A percentile compares a stretch with the other conserved stretches of the same genome.
Evolutionary conservation across 306 rosid genomes (phyloP).

Genomic region (Lathyrus oleraceus): DNA sequence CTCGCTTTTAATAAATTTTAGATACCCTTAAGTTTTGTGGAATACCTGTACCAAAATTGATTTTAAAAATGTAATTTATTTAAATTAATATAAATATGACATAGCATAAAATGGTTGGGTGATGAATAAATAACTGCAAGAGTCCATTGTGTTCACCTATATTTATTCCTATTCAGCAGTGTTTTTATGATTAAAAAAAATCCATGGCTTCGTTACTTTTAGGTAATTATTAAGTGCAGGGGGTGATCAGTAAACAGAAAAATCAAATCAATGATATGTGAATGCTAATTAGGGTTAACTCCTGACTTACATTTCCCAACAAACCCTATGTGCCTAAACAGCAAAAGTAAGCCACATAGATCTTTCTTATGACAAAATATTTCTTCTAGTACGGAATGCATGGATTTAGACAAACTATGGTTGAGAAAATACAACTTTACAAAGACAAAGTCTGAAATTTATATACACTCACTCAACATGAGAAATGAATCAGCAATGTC

Average conservation of each 20-base stretch:
- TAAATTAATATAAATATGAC: too few species aligned
- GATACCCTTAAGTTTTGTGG: too few species aligned
- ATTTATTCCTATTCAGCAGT: too few species aligned
- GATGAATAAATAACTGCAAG: too few species aligned
- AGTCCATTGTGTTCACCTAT: too few species aligned
- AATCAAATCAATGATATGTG: slow-evolving; percentile 34
- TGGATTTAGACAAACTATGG: slow-evolving; percentile 34
- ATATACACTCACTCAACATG: slow-evolving; percentile 47
- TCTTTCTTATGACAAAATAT: slow-evolving; percentile 34
- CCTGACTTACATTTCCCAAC: slow-evolving; percentile 32
- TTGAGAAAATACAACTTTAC: slow-evolving; percentile 34
- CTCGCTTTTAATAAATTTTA: too few species aligned
- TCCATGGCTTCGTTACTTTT: background rate
- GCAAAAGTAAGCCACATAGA: slow-evolving; percentile 31
- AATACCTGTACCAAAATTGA: too few species aligned
- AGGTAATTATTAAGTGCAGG: background rate
- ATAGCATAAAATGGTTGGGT: too few species aligned
- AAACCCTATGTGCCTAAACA: slow-evolving; percentile 36
- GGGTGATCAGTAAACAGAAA: slow-evolving; percentile 2
- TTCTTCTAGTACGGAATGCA: slow-evolving; percentile 31
- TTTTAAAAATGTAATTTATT: too few species aligned
- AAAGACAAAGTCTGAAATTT: slow-evolving; percentile 44
- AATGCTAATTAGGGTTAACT: slow-evolving; percentile 29
- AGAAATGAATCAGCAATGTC: slow-evolving; percentile 34
- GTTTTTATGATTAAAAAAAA: too few species aligned